Percentiles rank a stretch among this genome's conserved stretches.
phyloP scores from a whole-genome alignment of 2,329 filamentous ascomycete species.

The Cercospora citrullina region DNA sequence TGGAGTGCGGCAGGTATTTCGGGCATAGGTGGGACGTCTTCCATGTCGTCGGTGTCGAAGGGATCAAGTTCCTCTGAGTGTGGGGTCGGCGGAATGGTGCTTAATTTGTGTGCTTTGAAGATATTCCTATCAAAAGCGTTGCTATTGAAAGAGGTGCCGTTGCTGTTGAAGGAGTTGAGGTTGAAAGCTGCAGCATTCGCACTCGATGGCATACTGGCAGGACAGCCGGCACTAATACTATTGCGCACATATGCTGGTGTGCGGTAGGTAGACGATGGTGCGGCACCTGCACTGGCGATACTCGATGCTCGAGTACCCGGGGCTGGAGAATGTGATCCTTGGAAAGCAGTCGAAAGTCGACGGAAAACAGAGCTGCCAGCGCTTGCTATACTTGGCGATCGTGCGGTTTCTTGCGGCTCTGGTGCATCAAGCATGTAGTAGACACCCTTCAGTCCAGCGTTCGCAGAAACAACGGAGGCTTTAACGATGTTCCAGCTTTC shows the following conservation, averaged over 20 bases:
- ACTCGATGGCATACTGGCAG: constrained; percentile 42
- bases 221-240: constrained; percentile 41
- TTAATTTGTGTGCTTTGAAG: constrained; percentile 37
- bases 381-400: constrained; percentile 33
- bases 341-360: constrained; percentile 39
- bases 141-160: constrained; percentile 4
- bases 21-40: constrained; percentile 29
- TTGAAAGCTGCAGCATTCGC: constrained; percentile 28
- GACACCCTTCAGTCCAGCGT: constrained; percentile 47
- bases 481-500: constrained; percentile 48
- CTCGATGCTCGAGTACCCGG: constrained; percentile 28
- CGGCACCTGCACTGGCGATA: constrained; percentile 27
- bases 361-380: constrained; percentile 35
- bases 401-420: constrained; percentile 22
- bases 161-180: constrained; percentile 10
- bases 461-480: constrained; percentile 43
- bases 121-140: constrained; percentile 30
- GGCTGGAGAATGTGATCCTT: constrained; percentile 5
- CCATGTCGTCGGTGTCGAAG: constrained; percentile 37
- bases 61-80: constrained; percentile 38
- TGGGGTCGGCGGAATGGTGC: constrained; percentile 47
- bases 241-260: constrained; percentile 42
- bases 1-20: constrained; percentile 16
- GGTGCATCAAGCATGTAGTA: constrained; percentile 47
- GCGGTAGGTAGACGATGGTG: constrained; percentile 32